These are phyloP conservation scores for Cucumis variabilis DNA, from an alignment of 331 rosid genomes.

Conservation along the genomic window DNA sequence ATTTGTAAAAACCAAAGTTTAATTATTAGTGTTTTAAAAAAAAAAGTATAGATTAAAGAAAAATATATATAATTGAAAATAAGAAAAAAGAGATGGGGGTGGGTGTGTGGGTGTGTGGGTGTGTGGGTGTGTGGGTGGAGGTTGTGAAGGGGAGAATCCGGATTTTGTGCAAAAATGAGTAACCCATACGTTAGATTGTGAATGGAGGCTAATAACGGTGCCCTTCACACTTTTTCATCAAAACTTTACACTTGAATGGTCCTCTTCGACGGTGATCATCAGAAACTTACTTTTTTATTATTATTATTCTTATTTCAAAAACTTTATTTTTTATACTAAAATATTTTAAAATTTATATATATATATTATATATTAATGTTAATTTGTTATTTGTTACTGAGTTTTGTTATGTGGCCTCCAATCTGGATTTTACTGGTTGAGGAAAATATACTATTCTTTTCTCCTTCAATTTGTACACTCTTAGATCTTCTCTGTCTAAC, in stretches of 20 bases:
- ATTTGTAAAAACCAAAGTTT: too few relatives aligned
- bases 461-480: neutral
- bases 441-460: neutral
- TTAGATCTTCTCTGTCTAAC: too few relatives aligned
- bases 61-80: too few relatives aligned
- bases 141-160: constrained; percentile 54
- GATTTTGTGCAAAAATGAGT: constrained; percentile 52
- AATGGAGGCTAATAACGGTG: constrained; percentile 78
- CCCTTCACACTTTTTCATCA: constrained; percentile 11
- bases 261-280: constrained; percentile 57
- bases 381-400: constrained; percentile 16
- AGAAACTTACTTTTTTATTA: constrained; percentile 35
- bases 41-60: too few relatives aligned
- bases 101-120: constrained; percentile 66
- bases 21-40: too few relatives aligned
- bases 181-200: constrained; percentile 57
- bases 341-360: neutral
- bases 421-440: constrained; percentile 4
- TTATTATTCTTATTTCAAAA: neutral
- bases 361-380: too few relatives aligned
- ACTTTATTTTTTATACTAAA: too few relatives aligned
- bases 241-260: constrained; percentile 58
- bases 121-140: constrained; percentile 54
- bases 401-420: constrained; percentile 1
- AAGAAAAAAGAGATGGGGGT: neutral